phyloP scores from a whole-genome alignment of 352 stramenopile genomes.

The Blastocystis sp. region DNA sequence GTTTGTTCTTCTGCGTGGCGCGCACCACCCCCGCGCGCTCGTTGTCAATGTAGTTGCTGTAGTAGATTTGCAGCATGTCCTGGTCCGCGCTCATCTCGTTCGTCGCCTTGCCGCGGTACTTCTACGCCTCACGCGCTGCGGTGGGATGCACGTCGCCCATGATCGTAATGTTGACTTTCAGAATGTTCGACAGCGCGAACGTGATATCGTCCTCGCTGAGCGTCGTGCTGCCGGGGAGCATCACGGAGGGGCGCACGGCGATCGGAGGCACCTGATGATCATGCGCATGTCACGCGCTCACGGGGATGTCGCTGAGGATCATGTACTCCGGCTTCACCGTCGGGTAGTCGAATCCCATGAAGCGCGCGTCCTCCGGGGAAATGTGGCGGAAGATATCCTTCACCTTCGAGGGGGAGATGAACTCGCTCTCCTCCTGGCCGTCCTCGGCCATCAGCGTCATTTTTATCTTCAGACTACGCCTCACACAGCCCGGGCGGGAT shows the following conservation, averaged over 20 bases:
- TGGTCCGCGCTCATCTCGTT: conserved; percentile 83
- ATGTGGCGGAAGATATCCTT: conserved; percentile 96
- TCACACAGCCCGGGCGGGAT: conserved; percentile 78
- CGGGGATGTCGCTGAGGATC: conserved; percentile 93
- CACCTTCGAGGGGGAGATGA: conserved; percentile 86
- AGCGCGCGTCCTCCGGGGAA: conserved; percentile 89
- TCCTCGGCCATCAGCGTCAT: conserved; percentile 73
- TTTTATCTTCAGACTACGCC: conserved; percentile 67
- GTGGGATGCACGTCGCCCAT: conserved; percentile 10
- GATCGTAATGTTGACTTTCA: conserved; percentile 87
- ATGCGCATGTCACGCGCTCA: conserved; percentile 72
- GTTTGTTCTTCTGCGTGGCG: conserved; percentile 90
- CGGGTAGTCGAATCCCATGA: conserved; percentile 87
- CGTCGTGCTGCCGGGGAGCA: conserved; percentile 83
- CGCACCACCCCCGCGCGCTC: conserved; percentile 90
- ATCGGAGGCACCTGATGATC: conserved; percentile 79
- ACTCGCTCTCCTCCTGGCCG: conserved; percentile 87
- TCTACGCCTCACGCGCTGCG: conserved; percentile 81
- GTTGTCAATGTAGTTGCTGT: conserved; percentile 92
- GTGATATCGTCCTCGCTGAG: conserved; percentile 96
- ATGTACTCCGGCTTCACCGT: conserved; percentile 91
- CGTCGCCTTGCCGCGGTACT: conserved; percentile 88
- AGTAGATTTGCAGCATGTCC: conserved; percentile 83
- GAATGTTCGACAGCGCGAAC: conserved; percentile 92
- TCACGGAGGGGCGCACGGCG: conserved; percentile 93